Conservation (phyloP, 2,329 filamentous ascomycete species). For the Neofusicoccum umdonicola region DNA sequence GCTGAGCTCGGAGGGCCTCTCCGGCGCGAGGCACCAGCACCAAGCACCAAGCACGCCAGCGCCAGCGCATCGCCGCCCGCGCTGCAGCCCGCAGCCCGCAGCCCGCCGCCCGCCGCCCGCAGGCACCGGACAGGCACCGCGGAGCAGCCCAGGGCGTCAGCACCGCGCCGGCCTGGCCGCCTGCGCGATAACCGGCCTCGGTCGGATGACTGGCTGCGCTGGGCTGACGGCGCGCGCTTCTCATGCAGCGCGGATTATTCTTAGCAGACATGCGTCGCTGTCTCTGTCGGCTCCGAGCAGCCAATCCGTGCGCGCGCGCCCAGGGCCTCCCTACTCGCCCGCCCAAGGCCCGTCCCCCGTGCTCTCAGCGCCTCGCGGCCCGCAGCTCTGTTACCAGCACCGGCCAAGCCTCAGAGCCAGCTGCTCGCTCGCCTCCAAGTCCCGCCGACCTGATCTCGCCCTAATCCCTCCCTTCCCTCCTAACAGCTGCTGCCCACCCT, state of each 20-base stretch:
- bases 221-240: constrained; percentile 9
- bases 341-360: not conserved
- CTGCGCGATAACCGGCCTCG: constrained; percentile 6
- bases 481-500: constrained; percentile 1
- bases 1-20: not conserved
- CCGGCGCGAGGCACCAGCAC: not conserved
- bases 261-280: constrained; percentile 8
- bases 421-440: not conserved
- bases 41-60: not conserved
- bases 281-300: constrained; percentile 9
- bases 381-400: constrained; percentile 1
- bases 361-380: constrained; percentile 1
- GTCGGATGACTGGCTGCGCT: constrained; percentile 13
- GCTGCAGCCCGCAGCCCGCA: not conserved
- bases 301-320: constrained; percentile 9
- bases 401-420: not conserved
- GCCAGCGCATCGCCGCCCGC: not conserved
- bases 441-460: constrained; percentile 6
- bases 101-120: not conserved
- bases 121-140: not conserved
- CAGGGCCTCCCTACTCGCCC: constrained; percentile 10
- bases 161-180: not conserved
- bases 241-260: constrained; percentile 14
- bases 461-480: constrained; percentile 15
- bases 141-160: not conserved